These are phyloP conservation scores for Botrytis byssoidea DNA, from an alignment of 2,329 filamentous ascomycete species.

Conservation along the genomic window DNA sequence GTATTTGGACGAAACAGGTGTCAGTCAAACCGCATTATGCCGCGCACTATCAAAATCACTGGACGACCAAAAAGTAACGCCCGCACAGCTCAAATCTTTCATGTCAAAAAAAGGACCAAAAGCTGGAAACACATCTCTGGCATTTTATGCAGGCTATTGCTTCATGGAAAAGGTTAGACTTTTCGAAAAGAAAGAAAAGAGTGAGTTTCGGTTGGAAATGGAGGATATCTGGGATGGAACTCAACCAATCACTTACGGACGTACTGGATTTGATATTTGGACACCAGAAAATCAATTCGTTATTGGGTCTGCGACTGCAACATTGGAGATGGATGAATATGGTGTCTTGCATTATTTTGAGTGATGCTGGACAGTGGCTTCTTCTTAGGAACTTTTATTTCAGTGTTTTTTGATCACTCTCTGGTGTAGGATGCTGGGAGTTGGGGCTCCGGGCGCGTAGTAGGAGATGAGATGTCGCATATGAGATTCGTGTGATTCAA, in stretches of 20 bases:
- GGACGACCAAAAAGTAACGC: conserved; percentile 42
- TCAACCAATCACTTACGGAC: neutral
- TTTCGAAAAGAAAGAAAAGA: conserved; percentile 51
- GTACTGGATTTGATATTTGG: neutral
- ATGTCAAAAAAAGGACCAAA: conserved; percentile 48
- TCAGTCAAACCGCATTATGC: conserved; percentile 53
- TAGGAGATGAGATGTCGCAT: neutral
- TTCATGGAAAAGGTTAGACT: conserved; percentile 59
- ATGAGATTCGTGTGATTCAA: neutral
- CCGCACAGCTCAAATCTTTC: conserved; percentile 50
- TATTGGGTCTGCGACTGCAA: neutral
- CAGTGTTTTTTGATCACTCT: rapidly evolving
- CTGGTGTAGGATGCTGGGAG: neutral
- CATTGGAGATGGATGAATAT: neutral
- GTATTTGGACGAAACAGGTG: conserved; percentile 45
- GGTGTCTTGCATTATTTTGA: neutral
- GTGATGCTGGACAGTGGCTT: neutral
- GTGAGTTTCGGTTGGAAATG: conserved; percentile 51
- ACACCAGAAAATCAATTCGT: neutral
- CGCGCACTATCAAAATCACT: conserved; percentile 48
- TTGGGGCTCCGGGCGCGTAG: neutral
- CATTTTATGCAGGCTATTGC: conserved; percentile 56
- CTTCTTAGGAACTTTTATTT: rapidly evolving
- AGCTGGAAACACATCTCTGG: conserved; percentile 47
- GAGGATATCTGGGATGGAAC: conserved; percentile 39